Conservation (phyloP, 352 stramenopile genomes). For the Detonula confervacea region DNA sequence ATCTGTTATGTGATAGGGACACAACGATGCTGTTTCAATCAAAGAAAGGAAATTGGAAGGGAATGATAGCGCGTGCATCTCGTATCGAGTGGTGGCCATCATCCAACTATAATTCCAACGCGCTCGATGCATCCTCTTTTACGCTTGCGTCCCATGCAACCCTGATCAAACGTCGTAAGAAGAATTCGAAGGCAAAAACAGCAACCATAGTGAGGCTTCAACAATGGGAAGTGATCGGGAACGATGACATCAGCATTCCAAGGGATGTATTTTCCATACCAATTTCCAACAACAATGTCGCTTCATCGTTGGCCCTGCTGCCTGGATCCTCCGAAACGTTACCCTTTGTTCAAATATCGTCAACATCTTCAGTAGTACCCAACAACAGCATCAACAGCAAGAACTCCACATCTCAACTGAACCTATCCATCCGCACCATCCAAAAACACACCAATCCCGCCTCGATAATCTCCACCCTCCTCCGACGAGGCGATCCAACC, state of each 20-base stretch:
- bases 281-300: constrained; percentile 1
- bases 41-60: not conserved
- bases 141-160: constrained; percentile 30
- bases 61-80: constrained; percentile 22
- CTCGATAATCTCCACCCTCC: constrained; percentile 42
- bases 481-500: constrained; percentile 33
- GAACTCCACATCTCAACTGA: not conserved
- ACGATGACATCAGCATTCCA: constrained; percentile 4
- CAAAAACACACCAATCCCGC: constrained; percentile 40
- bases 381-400: too few species aligned
- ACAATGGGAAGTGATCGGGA: constrained; percentile 6
- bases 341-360: constrained; percentile 32
- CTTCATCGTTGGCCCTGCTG: constrained; percentile 25
- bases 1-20: constrained; percentile 21
- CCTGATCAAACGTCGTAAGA: constrained; percentile 3
- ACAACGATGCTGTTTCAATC: constrained; percentile 16
- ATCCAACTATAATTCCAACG: not conserved
- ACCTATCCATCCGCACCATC: constrained; percentile 24
- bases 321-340: constrained; percentile 26
- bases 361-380: too few species aligned
- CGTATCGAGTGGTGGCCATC: constrained; percentile 54
- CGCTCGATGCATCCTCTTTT: constrained; percentile 11
- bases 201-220: constrained; percentile 17
- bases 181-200: constrained; percentile 6
- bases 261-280: constrained; percentile 37